Conservation (phyloP, 2,329 filamentous ascomycete genomes). For the Penicillium sp. region DNA sequence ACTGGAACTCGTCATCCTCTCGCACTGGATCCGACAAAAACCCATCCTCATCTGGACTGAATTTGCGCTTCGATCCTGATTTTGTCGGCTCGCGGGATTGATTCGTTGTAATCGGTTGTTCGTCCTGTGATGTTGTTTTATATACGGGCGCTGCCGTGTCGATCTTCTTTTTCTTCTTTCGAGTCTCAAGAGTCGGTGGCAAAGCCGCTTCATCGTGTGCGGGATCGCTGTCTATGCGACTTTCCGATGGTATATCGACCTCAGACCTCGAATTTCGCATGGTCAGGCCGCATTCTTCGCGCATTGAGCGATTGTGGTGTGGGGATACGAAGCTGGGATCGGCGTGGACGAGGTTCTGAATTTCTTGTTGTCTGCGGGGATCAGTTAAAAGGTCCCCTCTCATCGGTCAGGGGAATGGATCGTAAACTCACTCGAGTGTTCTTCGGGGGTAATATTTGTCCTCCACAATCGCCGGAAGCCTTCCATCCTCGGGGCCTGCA, state of each 20-base stretch:
- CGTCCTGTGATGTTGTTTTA: background rate
- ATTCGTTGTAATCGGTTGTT: conserved; percentile 8
- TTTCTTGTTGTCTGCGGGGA: conserved; percentile 42
- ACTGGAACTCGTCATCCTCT: conserved; percentile 45
- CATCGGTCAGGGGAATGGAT: background rate
- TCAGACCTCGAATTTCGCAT: conserved; percentile 35
- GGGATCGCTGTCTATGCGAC: conserved; percentile 19
- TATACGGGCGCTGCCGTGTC: background rate
- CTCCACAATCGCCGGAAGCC: conserved; percentile 65
- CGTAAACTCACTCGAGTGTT: conserved; percentile 59
- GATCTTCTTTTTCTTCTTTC: conserved; percentile 36
- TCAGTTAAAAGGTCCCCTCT: conserved; percentile 1
- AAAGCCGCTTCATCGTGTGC: conserved; percentile 28
- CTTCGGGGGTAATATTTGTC: conserved; percentile 63
- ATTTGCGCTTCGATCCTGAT: conserved; percentile 63
- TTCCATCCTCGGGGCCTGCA: conserved; percentile 38
- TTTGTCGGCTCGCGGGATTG: conserved; percentile 40
- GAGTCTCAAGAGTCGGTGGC: conserved; percentile 42
- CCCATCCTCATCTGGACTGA: conserved; percentile 60
- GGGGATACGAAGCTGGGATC: conserved; percentile 38
- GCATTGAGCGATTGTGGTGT: conserved; percentile 11
- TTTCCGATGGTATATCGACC: conserved; percentile 10
- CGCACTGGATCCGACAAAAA: conserved; percentile 20
- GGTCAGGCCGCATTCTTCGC: conserved; percentile 36
- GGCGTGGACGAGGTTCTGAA: conserved; percentile 39